phyloP scores from a whole-genome alignment of 352 stramenopile genomes.

The Phytopythium litorale region DNA sequence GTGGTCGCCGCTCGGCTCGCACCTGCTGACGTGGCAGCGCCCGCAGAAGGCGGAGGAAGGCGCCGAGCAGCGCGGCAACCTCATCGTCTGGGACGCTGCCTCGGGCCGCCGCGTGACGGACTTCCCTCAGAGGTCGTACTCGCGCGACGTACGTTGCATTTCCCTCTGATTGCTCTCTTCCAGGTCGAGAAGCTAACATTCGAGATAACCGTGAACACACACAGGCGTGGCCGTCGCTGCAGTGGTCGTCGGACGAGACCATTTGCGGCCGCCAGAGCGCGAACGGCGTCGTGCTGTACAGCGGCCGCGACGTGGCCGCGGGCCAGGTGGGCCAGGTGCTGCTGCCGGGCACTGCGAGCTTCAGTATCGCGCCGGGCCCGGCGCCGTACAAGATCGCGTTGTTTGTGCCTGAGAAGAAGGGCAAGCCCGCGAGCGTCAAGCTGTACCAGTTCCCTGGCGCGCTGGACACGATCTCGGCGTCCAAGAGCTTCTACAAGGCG shows the following conservation, averaged over 20 bases:
- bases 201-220: neutral
- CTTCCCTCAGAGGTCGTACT: slow-evolving; percentile 87
- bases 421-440: slow-evolving; percentile 82
- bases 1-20: slow-evolving; percentile 79
- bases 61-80: slow-evolving; percentile 41
- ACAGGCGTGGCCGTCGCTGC: slow-evolving; percentile 87
- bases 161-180: neutral
- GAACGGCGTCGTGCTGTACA: slow-evolving; percentile 83
- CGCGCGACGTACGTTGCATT: slow-evolving; percentile 46
- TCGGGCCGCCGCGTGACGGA: slow-evolving; percentile 56
- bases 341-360: slow-evolving; percentile 69
- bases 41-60: slow-evolving; percentile 62
- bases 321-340: slow-evolving; percentile 69
- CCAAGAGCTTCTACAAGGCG: slow-evolving; percentile 91
- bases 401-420: slow-evolving; percentile 89
- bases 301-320: slow-evolving; percentile 52
- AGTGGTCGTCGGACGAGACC: slow-evolving; percentile 89
- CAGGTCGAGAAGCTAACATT: neutral
- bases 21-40: slow-evolving; percentile 88
- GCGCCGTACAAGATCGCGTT: slow-evolving; percentile 82
- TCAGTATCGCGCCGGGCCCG: slow-evolving; percentile 76
- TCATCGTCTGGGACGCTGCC: slow-evolving; percentile 77
- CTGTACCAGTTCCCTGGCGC: slow-evolving; percentile 77
- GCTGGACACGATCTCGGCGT: slow-evolving; percentile 56
- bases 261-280: slow-evolving; percentile 77